These are phyloP conservation scores for Eucommia ulmoides DNA, from an alignment of 257 asterid species.

Conservation along the genomic window DNA sequence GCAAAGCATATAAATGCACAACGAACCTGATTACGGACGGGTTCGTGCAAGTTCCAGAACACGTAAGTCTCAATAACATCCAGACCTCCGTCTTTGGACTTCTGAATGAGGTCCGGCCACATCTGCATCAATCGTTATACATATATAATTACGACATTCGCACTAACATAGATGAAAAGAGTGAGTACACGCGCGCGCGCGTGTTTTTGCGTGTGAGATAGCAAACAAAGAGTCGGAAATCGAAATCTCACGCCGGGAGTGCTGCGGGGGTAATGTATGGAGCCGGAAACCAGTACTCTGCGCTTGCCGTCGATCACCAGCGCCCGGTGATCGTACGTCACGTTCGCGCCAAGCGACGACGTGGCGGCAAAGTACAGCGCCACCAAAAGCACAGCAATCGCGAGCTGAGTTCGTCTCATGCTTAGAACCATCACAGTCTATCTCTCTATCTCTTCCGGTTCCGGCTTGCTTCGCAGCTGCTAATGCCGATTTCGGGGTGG, in stretches of 20 bases:
- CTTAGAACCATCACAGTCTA: constrained; percentile 5
- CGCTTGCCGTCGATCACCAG: constrained; percentile 52
- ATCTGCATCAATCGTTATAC: constrained; percentile 29
- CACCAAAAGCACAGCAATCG: constrained; percentile 19
- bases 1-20: too few species aligned
- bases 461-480: not conserved
- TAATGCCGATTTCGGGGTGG: not conserved
- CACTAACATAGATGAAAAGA: constrained; percentile 9
- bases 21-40: constrained; percentile 60
- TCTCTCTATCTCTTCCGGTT: not conserved
- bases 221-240: not conserved
- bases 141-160: too few species aligned
- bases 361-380: constrained; percentile 2
- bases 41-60: constrained; percentile 86
- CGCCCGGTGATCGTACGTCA: constrained; percentile 74
- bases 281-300: constrained; percentile 49
- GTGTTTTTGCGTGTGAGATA: not conserved
- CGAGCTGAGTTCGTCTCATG: constrained; percentile 12
- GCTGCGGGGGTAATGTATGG: constrained; percentile 76
- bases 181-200: not conserved
- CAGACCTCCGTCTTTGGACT: constrained; percentile 80
- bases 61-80: constrained; percentile 69
- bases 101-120: constrained; percentile 88
- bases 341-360: constrained; percentile 42
- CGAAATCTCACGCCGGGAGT: constrained; percentile 45